Conservation (phyloP, 208 protist species). For the Leishmania martiniquensis region DNA sequence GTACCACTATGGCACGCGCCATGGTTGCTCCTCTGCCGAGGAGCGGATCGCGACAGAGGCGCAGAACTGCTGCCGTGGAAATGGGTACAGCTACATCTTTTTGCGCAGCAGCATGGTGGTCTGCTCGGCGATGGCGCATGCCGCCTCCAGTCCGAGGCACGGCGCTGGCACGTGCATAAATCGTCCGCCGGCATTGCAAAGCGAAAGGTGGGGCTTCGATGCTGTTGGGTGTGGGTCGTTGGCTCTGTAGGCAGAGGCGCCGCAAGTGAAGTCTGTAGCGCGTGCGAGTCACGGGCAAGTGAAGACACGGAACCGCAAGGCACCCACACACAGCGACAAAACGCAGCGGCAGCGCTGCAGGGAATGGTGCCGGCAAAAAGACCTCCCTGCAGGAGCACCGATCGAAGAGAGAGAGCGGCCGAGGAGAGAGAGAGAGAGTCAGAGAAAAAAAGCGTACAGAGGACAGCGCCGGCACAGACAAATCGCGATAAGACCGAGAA, state of each 20-base stretch:
- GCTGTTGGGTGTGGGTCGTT: neutral
- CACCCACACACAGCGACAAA: neutral
- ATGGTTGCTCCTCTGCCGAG: neutral
- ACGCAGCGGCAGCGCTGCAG: neutral
- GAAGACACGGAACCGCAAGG: neutral
- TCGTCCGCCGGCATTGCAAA: conserved; percentile 15
- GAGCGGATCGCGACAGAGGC: neutral
- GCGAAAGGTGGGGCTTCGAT: neutral
- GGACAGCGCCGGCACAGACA: neutral
- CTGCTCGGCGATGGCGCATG: neutral
- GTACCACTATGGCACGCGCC: conserved; percentile 2
- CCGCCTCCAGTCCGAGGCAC: neutral
- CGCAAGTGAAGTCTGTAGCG: neutral
- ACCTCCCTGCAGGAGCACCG: neutral
- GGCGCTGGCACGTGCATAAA: conserved; percentile 6
- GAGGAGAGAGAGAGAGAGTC: neutral
- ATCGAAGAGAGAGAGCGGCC: neutral
- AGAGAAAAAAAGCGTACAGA: neutral
- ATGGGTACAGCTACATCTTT: conserved; percentile 36
- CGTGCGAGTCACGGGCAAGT: neutral
- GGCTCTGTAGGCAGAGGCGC: neutral
- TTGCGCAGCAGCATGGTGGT: conserved; percentile 66
- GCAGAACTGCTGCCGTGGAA: conserved; percentile 10
- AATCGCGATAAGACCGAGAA: neutral
- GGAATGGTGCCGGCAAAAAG: neutral